These are phyloP conservation scores for Deuterostichococcus epilithicus DNA, from an alignment of 139 green algal genomes.

Conservation along the genomic window DNA sequence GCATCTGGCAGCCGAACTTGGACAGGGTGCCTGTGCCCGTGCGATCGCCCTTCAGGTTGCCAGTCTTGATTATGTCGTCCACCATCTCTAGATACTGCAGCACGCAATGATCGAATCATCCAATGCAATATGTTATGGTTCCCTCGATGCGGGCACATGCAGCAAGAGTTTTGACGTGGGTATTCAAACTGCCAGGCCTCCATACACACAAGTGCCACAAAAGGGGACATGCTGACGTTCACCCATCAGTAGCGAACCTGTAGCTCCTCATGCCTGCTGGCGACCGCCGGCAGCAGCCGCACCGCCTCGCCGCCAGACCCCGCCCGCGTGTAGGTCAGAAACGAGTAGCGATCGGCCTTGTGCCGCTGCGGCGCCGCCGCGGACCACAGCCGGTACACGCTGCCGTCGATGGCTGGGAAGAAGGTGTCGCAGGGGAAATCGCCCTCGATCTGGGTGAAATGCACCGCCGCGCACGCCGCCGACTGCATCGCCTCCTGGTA, in stretches of 20 bases:
- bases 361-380: slow-evolving; percentile 37
- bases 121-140: no score
- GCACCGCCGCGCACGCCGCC: slow-evolving; percentile 74
- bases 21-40: slow-evolving; percentile 95
- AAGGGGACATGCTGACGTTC: no score
- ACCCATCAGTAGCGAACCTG: slow-evolving; percentile 59
- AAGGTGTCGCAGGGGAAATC: slow-evolving; percentile 87
- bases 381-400: slow-evolving; percentile 70
- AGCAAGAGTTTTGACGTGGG: no score
- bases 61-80: slow-evolving; percentile 74
- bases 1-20: slow-evolving; percentile 84
- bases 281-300: slow-evolving; percentile 42
- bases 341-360: slow-evolving; percentile 57
- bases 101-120: background rate
- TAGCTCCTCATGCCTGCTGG: slow-evolving; percentile 79
- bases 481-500: slow-evolving; percentile 66
- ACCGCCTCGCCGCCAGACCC: background rate
- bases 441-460: slow-evolving; percentile 71
- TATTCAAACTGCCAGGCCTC: no score
- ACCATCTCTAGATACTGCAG: slow-evolving; percentile 94
- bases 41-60: slow-evolving; percentile 74
- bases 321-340: slow-evolving; percentile 66
- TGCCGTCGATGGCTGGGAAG: slow-evolving; percentile 67
- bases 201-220: no score
- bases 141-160: no score